phyloP scores from a whole-genome alignment of 2,329 filamentous ascomycete genomes.

The Calonectria pteridis region DNA sequence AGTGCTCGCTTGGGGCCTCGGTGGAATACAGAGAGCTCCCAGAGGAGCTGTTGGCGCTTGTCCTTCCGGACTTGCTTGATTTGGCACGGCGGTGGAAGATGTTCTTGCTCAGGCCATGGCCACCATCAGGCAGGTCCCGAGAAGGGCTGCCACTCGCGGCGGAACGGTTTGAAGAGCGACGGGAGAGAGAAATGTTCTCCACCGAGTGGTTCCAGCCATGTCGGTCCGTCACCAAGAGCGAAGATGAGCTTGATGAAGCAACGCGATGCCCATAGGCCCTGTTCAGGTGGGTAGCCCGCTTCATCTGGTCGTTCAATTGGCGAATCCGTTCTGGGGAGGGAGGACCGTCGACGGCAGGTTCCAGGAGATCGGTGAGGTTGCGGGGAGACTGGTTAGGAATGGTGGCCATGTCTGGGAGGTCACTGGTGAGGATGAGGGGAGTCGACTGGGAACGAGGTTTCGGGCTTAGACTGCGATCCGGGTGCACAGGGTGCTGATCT shows the following conservation, averaged over 20 bases:
- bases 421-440: constrained; percentile 21
- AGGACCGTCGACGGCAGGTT: constrained; percentile 70
- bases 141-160: constrained; percentile 64
- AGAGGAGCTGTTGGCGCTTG: constrained; percentile 61
- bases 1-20: constrained; percentile 55
- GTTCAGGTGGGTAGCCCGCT: constrained; percentile 60
- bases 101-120: constrained; percentile 70
- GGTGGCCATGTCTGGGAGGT: constrained; percentile 20
- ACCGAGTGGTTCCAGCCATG: constrained; percentile 63
- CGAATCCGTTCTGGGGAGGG: constrained; percentile 71
- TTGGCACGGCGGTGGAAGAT: constrained; percentile 68
- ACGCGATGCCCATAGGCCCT: constrained; percentile 49
- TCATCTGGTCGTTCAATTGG: constrained; percentile 70
- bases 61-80: constrained; percentile 57
- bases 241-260: constrained; percentile 69
- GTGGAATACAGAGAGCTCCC: constrained; percentile 62
- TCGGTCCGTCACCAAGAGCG: constrained; percentile 58
- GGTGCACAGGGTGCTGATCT: constrained; percentile 41
- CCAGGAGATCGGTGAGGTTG: constrained; percentile 61
- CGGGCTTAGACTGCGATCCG: constrained; percentile 34
- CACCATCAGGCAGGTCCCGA: constrained; percentile 69
- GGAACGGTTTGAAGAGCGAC: constrained; percentile 69
- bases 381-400: constrained; percentile 34
- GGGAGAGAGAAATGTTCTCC: constrained; percentile 63
- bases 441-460: constrained; percentile 27